Conservation (phyloP, 2,329 filamentous ascomycete genomes). For the Onygenales sp. region DNA sequence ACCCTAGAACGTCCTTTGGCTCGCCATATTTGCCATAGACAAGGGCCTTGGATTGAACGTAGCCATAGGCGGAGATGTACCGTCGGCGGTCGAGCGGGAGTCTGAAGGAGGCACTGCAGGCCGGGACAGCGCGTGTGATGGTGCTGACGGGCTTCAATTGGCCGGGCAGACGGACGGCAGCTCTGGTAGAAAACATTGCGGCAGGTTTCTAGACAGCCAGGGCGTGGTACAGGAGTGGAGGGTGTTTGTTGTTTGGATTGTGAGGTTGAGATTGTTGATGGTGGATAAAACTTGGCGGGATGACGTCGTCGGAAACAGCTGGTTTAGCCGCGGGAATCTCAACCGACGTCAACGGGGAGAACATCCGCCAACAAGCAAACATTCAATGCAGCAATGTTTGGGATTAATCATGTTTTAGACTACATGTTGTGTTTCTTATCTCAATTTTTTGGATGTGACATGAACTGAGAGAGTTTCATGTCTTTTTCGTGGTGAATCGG, state of each 20-base stretch:
- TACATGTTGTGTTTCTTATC: no score
- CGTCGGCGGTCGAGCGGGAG: conserved; percentile 19
- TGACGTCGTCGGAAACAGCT: not conserved
- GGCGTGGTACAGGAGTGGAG: not conserved
- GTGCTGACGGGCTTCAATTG: not conserved
- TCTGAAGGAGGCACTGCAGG: conserved; percentile 3
- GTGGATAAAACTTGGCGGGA: no score
- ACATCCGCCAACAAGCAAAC: no score
- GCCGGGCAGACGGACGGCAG: not conserved
- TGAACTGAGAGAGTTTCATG: no score
- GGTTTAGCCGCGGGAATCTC: not conserved
- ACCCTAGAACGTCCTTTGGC: conserved; percentile 39
- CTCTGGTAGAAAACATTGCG: conserved; percentile 1
- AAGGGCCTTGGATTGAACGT: conserved; percentile 41
- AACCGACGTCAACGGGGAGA: no score
- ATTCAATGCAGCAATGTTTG: no score
- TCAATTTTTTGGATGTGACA: no score
- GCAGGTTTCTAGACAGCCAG: not conserved
- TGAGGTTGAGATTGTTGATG: not conserved
- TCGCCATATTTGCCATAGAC: conserved; percentile 40
- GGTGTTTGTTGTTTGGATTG: no score
- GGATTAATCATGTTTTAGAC: no score
- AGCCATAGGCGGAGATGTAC: conserved; percentile 38
- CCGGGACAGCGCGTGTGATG: not conserved
- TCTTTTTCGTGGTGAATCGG: no score